Evolutionary conservation across 208 protist genomes (phyloP).

Genomic region (Balamuthia mandrillaris): DNA sequence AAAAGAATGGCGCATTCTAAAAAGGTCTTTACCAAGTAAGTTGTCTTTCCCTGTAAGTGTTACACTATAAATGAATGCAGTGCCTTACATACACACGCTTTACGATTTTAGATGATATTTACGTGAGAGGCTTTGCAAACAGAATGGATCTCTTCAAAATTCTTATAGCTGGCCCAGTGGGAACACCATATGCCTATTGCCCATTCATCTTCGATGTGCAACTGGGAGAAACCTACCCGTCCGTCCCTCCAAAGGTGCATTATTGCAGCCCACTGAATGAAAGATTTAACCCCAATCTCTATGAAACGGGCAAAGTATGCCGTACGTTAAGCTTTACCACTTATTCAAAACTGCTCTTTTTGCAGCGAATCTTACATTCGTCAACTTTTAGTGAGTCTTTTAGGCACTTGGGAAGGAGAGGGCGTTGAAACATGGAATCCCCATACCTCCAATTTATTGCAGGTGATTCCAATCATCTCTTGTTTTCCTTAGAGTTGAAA

Average conservation of each 20-base stretch:
- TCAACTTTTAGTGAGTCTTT: neutral
- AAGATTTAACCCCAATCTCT: neutral
- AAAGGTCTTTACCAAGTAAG: too few relatives aligned
- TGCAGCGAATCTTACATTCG: neutral
- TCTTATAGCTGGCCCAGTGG: neutral
- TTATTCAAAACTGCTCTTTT: neutral
- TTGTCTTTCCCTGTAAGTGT: too few relatives aligned
- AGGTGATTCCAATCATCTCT: too few relatives aligned
- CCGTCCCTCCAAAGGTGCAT: neutral
- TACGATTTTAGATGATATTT: neutral
- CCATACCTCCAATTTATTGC: neutral
- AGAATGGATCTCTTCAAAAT: constrained; percentile 1
- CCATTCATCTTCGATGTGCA: constrained; percentile 9
- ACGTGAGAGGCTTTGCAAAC: neutral
- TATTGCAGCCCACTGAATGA: constrained; percentile 2
- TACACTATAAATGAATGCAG: too few relatives aligned
- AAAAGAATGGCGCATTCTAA: too few relatives aligned
- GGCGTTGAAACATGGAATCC: neutral
- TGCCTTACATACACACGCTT: too few relatives aligned
- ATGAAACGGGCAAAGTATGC: constrained; percentile 23
- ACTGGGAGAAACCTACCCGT: neutral
- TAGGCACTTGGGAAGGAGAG: constrained; percentile 14
- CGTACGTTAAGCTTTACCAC: neutral
- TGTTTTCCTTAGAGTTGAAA: too few relatives aligned
- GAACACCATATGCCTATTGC: constrained; percentile 4